Evolutionary conservation across 495 filamentous ascomycete genomes (phyloP).

Genomic region (Bombardia bombarda): DNA sequence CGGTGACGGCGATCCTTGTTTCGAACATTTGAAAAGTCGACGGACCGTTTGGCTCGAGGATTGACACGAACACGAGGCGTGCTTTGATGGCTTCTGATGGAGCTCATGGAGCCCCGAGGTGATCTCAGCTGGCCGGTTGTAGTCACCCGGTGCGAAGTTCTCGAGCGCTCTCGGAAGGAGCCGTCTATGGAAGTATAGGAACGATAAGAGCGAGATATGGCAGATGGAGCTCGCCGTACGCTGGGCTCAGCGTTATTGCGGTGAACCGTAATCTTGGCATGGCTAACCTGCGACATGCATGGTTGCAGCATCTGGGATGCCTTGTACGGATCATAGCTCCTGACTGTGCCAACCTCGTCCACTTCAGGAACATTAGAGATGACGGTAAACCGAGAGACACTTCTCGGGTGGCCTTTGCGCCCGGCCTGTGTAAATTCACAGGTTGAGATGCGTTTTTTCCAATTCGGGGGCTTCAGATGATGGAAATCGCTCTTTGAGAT

Average conservation of each 20-base stretch:
- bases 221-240: conserved; percentile 1
- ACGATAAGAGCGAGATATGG: conserved; percentile 16
- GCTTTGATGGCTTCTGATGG: conserved; percentile 49
- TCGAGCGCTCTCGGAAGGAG: conserved; percentile 11
- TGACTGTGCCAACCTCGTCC: conserved; percentile 26
- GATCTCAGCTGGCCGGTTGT: conserved; percentile 17
- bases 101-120: conserved; percentile 47
- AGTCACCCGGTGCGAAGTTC: conserved; percentile 14
- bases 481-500: conserved; percentile 86
- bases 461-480: conserved; percentile 52
- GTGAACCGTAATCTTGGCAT: conserved; percentile 61
- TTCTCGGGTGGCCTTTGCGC: conserved; percentile 38
- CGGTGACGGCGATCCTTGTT: conserved; percentile 17
- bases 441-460: conserved; percentile 41
- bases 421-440: conserved; percentile 38
- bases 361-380: conserved; percentile 47
- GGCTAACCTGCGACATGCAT: conserved; percentile 25
- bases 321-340: conserved; percentile 78
- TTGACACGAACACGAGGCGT: conserved; percentile 41
- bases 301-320: conserved; percentile 50
- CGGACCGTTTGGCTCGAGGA: conserved; percentile 61
- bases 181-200: conserved; percentile 16
- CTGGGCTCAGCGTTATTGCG: conserved; percentile 27
- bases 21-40: conserved; percentile 60
- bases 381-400: conserved; percentile 63